A percentile compares a stretch with the other conserved stretches of the same genome.
These are phyloP conservation scores for Bimuria novae-zelandiae DNA, from an alignment of 2,329 filamentous ascomycete species.

Conservation along the genomic window DNA sequence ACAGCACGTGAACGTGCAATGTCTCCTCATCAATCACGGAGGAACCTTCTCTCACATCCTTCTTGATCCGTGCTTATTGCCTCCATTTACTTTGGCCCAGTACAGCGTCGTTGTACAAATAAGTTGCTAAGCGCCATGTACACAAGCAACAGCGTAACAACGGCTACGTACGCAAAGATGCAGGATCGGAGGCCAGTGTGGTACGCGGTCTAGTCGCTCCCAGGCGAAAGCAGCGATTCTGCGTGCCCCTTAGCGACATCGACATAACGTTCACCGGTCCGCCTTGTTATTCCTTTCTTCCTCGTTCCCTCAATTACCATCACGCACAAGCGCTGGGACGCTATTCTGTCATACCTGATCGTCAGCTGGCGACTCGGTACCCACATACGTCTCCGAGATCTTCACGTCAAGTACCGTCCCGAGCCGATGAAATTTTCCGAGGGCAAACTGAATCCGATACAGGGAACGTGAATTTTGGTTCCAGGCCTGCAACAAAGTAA, in stretches of 20 bases:
- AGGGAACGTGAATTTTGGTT: too few relatives aligned
- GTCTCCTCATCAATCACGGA: background rate
- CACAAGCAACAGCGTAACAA: constrained; percentile 2
- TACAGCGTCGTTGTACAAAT: too few relatives aligned
- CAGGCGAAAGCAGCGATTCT: background rate
- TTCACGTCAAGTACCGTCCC: too few relatives aligned
- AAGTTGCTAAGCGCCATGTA: too few relatives aligned
- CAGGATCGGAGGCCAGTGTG: constrained; percentile 9
- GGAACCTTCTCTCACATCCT: background rate
- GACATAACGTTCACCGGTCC: constrained; percentile 6
- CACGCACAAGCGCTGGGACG: background rate
- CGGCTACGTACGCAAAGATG: constrained; percentile 9
- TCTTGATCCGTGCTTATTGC: background rate
- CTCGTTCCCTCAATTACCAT: background rate
- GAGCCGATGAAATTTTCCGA: too few relatives aligned
- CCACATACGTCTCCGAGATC: background rate
- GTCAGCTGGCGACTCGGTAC: background rate
- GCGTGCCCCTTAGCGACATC: background rate
- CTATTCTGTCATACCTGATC: background rate
- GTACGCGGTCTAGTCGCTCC: background rate
- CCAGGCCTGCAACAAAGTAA: background rate
- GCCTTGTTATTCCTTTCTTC: constrained; percentile 7
- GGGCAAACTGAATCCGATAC: too few relatives aligned
- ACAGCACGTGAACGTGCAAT: background rate
- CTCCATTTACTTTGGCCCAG: too few relatives aligned